Percentiles rank a stretch among this genome's conserved stretches.
phyloP scores from a whole-genome alignment of 2,329 filamentous ascomycete genomes.

The Eutypella sp. region DNA sequence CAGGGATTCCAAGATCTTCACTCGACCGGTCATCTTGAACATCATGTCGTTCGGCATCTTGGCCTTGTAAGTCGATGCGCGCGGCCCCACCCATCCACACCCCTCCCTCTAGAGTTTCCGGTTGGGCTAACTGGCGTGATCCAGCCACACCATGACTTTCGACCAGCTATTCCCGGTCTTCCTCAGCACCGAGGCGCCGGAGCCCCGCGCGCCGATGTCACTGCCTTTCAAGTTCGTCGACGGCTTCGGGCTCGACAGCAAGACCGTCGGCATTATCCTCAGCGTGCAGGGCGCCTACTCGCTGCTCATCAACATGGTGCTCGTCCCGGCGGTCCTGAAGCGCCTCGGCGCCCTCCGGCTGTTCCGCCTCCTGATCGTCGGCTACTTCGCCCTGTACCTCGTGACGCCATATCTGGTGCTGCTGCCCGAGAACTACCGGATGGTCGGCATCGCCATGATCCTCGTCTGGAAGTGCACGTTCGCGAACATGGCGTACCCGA shows the following conservation, averaged over 20 bases:
- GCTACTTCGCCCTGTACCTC: conserved; percentile 85
- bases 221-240: conserved; percentile 87
- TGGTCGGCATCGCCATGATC: conserved; percentile 69
- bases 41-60: conserved; percentile 88
- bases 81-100: too few species aligned
- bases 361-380: conserved; percentile 74
- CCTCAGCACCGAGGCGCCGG: conserved; percentile 62
- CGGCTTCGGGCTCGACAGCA: conserved; percentile 78
- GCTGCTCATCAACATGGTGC: conserved; percentile 75
- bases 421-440: conserved; percentile 66
- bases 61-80: conserved; percentile 72
- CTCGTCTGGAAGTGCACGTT: conserved; percentile 92
- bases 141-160: conserved; percentile 91
- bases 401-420: conserved; percentile 84
- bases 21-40: conserved; percentile 76
- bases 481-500: conserved; percentile 85
- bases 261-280: conserved; percentile 81
- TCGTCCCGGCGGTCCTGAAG: conserved; percentile 75
- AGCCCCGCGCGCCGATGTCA: conserved; percentile 42
- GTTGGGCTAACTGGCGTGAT: conserved; percentile 10
- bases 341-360: conserved; percentile 73
- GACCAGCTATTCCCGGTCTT: conserved; percentile 93
- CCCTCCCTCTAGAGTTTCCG: neutral
- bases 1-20: conserved; percentile 62
- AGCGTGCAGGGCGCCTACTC: conserved; percentile 87